Percentiles rank a stretch among this genome's conserved stretches.
These are phyloP conservation scores for Apiotrichum akiyoshidainum DNA, from an alignment of 1,284 basidiomycete genomes.

Conservation along the genomic window DNA sequence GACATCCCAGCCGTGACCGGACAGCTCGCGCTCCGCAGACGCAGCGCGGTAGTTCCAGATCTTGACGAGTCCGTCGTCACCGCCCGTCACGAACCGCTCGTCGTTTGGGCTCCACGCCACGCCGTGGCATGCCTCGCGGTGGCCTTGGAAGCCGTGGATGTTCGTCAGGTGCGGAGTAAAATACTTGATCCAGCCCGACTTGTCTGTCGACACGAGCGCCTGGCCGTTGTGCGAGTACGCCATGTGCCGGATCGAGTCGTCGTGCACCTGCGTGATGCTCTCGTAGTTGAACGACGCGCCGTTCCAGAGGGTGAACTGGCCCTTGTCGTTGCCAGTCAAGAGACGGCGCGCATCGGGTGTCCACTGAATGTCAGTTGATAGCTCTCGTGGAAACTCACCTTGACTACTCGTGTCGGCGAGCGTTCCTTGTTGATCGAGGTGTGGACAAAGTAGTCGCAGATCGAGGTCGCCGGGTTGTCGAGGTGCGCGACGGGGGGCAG, in stretches of 20 bases:
- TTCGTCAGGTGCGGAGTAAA: constrained; percentile 99
- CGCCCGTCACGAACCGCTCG: constrained; percentile 83
- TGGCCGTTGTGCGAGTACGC: constrained; percentile 86
- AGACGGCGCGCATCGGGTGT: constrained; percentile 91
- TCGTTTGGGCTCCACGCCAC: constrained; percentile 91
- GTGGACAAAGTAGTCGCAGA: constrained; percentile 94
- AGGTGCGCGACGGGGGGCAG: constrained; percentile 87
- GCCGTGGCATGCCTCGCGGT: constrained; percentile 83
- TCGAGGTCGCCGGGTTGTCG: constrained; percentile 80
- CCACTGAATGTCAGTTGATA: constrained; percentile 61
- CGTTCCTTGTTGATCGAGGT: constrained; percentile 98
- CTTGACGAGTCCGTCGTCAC: constrained; percentile 89
- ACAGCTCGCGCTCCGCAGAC: constrained; percentile 75
- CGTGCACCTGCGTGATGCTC: constrained; percentile 96
- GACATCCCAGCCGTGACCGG: constrained; percentile 97
- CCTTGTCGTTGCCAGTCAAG: constrained; percentile 90
- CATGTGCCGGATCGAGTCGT: constrained; percentile 85
- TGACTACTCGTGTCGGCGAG: constrained; percentile 92
- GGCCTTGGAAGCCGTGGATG: constrained; percentile 85
- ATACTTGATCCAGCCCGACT: constrained; percentile 93
- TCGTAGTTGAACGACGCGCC: constrained; percentile 99
- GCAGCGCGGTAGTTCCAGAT: constrained; percentile 95
- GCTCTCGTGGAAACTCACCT: constrained; percentile 58
- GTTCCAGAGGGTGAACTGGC: constrained; percentile 99
- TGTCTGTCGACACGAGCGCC: constrained; percentile 89